Evolutionary conservation across 2,329 filamentous ascomycete genomes (phyloP).

Genomic region (Chalaropsis ovoidea): DNA sequence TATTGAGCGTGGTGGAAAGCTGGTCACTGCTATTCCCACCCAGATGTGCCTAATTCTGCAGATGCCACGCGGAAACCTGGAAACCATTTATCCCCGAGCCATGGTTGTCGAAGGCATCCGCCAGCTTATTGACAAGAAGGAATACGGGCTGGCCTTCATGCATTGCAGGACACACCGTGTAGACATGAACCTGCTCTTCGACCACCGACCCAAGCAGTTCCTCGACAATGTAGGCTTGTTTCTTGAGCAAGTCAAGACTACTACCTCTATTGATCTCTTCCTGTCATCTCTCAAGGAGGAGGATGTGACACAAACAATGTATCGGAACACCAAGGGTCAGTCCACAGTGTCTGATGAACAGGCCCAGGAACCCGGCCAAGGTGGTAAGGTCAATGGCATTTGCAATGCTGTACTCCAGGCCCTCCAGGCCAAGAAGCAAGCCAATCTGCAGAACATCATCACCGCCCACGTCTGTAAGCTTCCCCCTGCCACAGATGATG

Average conservation of each 20-base stretch:
- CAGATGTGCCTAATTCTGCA: constrained; percentile 79
- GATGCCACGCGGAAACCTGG: constrained; percentile 90
- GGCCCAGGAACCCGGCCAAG: constrained; percentile 22
- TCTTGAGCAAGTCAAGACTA: constrained; percentile 70
- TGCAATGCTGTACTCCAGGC: constrained; percentile 71
- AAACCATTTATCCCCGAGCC: constrained; percentile 87
- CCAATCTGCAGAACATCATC: constrained; percentile 79
- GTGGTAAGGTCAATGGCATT: constrained; percentile 70
- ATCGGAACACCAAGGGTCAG: constrained; percentile 64
- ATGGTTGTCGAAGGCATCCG: constrained; percentile 87
- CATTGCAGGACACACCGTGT: constrained; percentile 88
- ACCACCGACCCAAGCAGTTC: constrained; percentile 82
- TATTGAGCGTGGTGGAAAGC: constrained; percentile 76
- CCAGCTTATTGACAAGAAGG: constrained; percentile 63
- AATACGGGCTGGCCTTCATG: constrained; percentile 75
- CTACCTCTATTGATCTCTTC: constrained; percentile 80
- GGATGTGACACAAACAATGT: constrained; percentile 88
- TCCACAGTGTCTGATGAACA: constrained; percentile 21
- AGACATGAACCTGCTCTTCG: constrained; percentile 95
- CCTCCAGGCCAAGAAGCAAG: constrained; percentile 38
- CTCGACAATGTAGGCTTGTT: constrained; percentile 65
- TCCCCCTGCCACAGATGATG: constrained; percentile 81
- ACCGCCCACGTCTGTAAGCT: constrained; percentile 90
- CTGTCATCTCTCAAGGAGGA: constrained; percentile 83
- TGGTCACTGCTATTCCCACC: constrained; percentile 83